Evolutionary conservation across 192 early-diverging fungal genomes (phyloP), one percentile per base, ranked within the genome.

Genomic region (Phlyctochytrium arcticum): DNA sequence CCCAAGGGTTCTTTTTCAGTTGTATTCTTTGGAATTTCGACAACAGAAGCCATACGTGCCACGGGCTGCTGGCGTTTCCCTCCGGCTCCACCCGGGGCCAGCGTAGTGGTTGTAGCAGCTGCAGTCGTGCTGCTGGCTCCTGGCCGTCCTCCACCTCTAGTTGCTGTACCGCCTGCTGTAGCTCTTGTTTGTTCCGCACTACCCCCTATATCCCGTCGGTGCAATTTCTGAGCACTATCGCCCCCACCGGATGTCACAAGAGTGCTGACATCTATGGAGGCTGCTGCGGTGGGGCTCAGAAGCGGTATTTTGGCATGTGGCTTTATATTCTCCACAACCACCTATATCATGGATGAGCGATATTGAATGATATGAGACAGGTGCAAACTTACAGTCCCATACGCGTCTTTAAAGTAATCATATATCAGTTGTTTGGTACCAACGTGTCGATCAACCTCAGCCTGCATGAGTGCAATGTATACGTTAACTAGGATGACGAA

Each of bases 381-480:
- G n/a, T n/a, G n/a, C n/a, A n/a, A 30, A 60, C 70, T 60, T 44
- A 82, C 72, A 54, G 50, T 31, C 24, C 73, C 73, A 58, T 75
- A 67, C 1, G 78, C 65, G 62, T 85, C 84, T 35, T 68, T 65
- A 47, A 63, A 85, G 57, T 79, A 85, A 46, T 85, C 84, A n/a
- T 59, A 21, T 6, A 79, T 68, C 4, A 84, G 27, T 37, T 75
- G 71, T 61, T 62, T 73, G 3, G 82, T 85, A 9, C 67, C 63
- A 8, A 74, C 23, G 34, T 70, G 81, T 39, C 74, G 62, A 58
- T 85, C 84, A 23, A 80, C 74, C 55, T 85, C 84, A 1, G 74
- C 79, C 65, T 85, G 84, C 61, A 85, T 72, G 69, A 84, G 78
- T 3, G 71, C 68, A 35, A 85, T 69, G 68, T 76, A 84, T 5